Evolutionary conservation across 352 stramenopile genomes (phyloP), one percentile per base, ranked within the genome.

Genomic region (Pythium pectinolyticum): DNA sequence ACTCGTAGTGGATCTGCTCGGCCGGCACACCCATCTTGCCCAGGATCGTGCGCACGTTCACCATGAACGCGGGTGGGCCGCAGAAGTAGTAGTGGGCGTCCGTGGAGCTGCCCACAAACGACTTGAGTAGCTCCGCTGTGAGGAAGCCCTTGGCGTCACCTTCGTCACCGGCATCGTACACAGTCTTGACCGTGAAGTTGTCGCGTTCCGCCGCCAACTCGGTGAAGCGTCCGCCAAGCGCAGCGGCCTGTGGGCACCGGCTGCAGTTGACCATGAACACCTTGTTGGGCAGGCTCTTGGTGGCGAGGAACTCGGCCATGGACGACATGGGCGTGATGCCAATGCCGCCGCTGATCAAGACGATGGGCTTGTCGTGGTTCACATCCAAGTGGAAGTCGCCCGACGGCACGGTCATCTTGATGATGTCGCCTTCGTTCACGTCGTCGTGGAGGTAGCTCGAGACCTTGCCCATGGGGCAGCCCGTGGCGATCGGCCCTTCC

Each of bases 401-500:
- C 39, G 74, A 84, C 4, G 78, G 81, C 9, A 79, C 67, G 30
- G 73, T 75, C 24, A 89, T 69, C 19, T 78, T 73, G 30, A 90
- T 50, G 20, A 75, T 72, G 47, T 72, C 77, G 31, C 81, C 79
- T 39, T 82, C 75, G 14, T 82, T 52, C 32, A 86, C 67, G 28
- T 74, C 49, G 47, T 84, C 63, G 66, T 90, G 82, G 41, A 90
- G 61, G 64, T 83, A 71, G 45, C 57, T 80, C n/a, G 79, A 89
- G 24, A 82, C 74, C 4, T 77, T 67, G 30, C 82, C 82, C 49
- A 66, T 72, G 3, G 73, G 69, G 14, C 67, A 54, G 41, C 66
- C 62, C 0, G 63, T 67, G n/a, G 40, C 61, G 19, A 54, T 53
- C 22, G 73, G 63, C 5, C 72, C 75, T 61, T 85, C 74, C 53